Conservation (phyloP, 805 yeast species). For the Wickerhamomyces hampshirensis region DNA sequence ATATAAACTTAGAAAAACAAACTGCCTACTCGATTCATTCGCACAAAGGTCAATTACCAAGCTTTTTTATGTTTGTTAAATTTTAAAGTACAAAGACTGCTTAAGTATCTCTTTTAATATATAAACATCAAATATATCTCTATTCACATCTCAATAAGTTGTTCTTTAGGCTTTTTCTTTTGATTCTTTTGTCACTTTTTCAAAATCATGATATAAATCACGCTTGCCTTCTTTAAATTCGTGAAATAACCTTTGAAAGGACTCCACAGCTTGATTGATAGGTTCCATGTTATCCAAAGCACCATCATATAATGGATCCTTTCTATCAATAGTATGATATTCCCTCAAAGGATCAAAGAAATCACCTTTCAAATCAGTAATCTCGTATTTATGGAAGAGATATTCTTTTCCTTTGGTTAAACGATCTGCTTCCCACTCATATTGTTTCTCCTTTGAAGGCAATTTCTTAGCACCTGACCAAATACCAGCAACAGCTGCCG, state of each 20-base stretch:
- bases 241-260: slow-evolving; percentile 10
- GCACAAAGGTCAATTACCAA: too few species aligned
- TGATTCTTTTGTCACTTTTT: too few species aligned
- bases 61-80: too few species aligned
- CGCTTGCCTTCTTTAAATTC: slow-evolving; percentile 6
- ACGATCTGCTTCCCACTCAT: slow-evolving; percentile 27
- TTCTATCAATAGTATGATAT: slow-evolving; percentile 25
- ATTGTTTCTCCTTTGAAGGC: slow-evolving; percentile 37
- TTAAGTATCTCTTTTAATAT: too few species aligned
- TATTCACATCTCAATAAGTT: too few species aligned
- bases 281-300: slow-evolving; percentile 5
- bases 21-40: too few species aligned
- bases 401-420: slow-evolving; percentile 21
- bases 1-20: too few species aligned
- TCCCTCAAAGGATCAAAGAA: slow-evolving; percentile 25
- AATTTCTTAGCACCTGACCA: slow-evolving; percentile 37
- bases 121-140: too few species aligned
- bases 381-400: slow-evolving; percentile 30
- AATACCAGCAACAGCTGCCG: slow-evolving; percentile 50
- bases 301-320: slow-evolving; percentile 25
- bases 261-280: slow-evolving; percentile 5
- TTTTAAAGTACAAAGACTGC: too few species aligned
- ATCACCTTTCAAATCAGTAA: slow-evolving; percentile 21
- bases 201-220: slow-evolving; percentile 6
- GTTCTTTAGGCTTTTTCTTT: too few species aligned